Conservation (phyloP, 495 filamentous ascomycete species). For the Aspergillus indologenus region DNA sequence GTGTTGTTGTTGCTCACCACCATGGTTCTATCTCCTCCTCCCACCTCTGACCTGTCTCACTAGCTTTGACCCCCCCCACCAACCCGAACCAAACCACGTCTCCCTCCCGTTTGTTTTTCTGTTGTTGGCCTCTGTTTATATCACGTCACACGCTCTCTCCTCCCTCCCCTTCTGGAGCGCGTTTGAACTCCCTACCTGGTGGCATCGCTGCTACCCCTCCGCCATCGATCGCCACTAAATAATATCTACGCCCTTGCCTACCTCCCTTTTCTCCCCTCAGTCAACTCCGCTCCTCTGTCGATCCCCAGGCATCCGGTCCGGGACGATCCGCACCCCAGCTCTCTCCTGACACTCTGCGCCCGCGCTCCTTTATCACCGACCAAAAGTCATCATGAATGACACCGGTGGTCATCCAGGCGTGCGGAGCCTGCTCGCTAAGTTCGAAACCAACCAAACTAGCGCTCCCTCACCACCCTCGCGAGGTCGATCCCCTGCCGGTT, state of each 20-base stretch:
- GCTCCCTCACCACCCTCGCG: constrained; percentile 62
- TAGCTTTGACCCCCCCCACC: constrained; percentile 9
- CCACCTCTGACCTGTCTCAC: constrained; percentile 9
- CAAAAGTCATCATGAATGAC: constrained; percentile 42
- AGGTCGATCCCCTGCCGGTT: constrained; percentile 65
- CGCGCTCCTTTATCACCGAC: background rate
- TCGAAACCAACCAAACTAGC: constrained; percentile 64
- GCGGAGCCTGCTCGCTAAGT: constrained; percentile 80
- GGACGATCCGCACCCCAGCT: background rate
- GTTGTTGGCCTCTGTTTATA: constrained; percentile 19
- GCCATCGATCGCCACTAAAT: background rate
- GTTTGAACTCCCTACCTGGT: constrained; percentile 1
- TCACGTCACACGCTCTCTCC: constrained; percentile 18
- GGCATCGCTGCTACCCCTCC: background rate
- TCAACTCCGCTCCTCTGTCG: constrained; percentile 4
- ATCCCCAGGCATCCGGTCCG: background rate
- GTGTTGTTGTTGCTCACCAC: constrained; percentile 10
- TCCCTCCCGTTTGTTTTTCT: background rate
- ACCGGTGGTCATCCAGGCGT: constrained; percentile 53
- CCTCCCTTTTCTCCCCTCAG: background rate
- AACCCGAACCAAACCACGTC: constrained; percentile 3
- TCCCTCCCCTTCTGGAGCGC: constrained; percentile 5
- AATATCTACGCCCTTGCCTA: background rate
- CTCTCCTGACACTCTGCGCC: constrained; percentile 3
- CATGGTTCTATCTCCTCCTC: constrained; percentile 5